Evolutionary conservation across 2,329 filamentous ascomycete species (phyloP), one percentile per base, ranked within the genome.

Genomic region (Fusarium armeniacum): DNA sequence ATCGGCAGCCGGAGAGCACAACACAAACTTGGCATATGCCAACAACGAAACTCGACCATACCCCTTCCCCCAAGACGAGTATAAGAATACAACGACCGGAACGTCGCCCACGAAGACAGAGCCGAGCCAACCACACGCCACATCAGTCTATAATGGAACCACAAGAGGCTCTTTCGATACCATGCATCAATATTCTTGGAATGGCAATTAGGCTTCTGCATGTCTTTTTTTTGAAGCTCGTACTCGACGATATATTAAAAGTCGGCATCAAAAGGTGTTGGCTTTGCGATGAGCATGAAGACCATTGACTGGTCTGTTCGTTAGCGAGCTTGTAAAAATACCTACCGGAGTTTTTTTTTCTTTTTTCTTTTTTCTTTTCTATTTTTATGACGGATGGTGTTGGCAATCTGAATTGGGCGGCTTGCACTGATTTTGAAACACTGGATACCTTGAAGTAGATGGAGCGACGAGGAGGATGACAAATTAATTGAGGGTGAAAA

Each of bases 181-280:
- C 50, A 80, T 87, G 76, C 84, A 82, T 74, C 84, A 87, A 74
- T 89, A 89, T 75, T 86, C 85, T 33, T 89, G 87, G 87, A 87
- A 83, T 68, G 79, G 82, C 53, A 85, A 83, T 58, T 86, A 77
- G 69, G 54, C 58, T 43, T 67, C 28, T 36, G 54, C 50, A 51
- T 56, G 45, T 38, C n/a, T 36, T 38, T 59, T 47, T 47, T 16
- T 51, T 43, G 56, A 69, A 69, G 60, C 61, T 70, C 56, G 49
- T 58, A 65, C 66, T 66, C 55, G 65, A 73, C 51, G 65, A 73
- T 68, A 66, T 51, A 70, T 51, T 47, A 70, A 71, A 64, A 63
- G 68, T 55, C 65, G 49, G 51, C 58, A 61, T 38, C 60, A 65
- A 58, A 58, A 62, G 32, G 56, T 63, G 55, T 58, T 73, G 66